phyloP scores from a whole-genome alignment of 345 rosid species.

The Populus davidiana region DNA sequence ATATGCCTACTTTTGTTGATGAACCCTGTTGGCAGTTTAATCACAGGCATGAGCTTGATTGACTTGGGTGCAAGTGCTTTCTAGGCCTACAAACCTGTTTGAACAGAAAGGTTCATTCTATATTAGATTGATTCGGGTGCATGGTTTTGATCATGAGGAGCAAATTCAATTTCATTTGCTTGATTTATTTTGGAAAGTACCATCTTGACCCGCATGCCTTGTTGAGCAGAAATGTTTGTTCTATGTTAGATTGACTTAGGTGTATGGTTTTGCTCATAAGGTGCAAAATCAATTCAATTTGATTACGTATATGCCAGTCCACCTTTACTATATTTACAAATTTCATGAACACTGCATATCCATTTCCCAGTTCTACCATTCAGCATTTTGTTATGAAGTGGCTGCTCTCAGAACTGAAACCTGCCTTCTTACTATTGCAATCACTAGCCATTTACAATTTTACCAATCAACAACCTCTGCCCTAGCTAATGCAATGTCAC shows the following conservation, averaged over 20 bases:
- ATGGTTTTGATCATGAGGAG: background rate
- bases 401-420: background rate
- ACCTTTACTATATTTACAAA: background rate
- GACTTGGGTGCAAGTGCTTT: background rate
- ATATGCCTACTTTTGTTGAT: background rate
- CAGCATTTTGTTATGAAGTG: background rate
- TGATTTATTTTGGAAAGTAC: background rate
- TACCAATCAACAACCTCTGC: background rate
- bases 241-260: no score
- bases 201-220: no score
- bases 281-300: background rate
- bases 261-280: background rate
- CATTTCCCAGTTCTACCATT: no score
- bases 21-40: background rate
- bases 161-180: background rate
- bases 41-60: background rate
- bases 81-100: background rate
- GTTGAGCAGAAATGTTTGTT: no score
- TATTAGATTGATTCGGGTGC: background rate
- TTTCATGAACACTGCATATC: background rate
- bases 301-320: background rate
- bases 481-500: background rate
- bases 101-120: background rate
- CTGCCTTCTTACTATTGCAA: background rate
- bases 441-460: background rate